phyloP scores from a whole-genome alignment of 2,329 filamentous ascomycete species.

The Amauroascus niger region DNA sequence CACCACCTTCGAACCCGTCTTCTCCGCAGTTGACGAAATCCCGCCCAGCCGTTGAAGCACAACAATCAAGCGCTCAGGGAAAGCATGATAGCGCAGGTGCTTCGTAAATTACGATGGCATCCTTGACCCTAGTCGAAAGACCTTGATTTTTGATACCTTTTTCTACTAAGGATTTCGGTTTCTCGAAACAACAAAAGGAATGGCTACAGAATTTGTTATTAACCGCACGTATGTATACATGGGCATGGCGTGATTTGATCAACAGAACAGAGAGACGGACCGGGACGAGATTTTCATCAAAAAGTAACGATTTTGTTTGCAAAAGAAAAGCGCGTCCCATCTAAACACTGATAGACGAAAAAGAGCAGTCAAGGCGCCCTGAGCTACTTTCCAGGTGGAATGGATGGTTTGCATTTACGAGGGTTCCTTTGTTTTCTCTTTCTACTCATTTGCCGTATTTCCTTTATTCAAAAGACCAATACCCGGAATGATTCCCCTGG shows the following conservation, averaged over 20 bases:
- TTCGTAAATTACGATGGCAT: not conserved
- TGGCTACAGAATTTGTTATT: constrained; percentile 1
- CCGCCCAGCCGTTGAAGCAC: constrained; percentile 32
- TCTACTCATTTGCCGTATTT: constrained; percentile 8
- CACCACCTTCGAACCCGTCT: constrained; percentile 38
- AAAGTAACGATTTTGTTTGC: constrained; percentile 8
- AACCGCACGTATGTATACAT: constrained; percentile 8
- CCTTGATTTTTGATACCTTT: not conserved
- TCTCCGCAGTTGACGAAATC: constrained; percentile 41
- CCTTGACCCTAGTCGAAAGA: not conserved
- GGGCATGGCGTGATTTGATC: constrained; percentile 10
- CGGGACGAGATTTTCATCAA: not conserved
- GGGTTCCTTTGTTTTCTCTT: constrained; percentile 17
- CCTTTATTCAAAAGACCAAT: constrained; percentile 10
- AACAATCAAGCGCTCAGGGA: constrained; percentile 24
- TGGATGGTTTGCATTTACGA: constrained; percentile 18
- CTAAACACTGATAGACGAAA: constrained; percentile 7
- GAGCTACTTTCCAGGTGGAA: constrained; percentile 18
- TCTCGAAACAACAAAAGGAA: not conserved
- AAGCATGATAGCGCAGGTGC: constrained; percentile 11
- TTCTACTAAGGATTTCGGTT: not conserved
- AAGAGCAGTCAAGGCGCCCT: constrained; percentile 9
- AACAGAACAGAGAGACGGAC: not conserved
- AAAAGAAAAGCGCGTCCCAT: constrained; percentile 5
- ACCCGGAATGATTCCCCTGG: constrained; percentile 9